These are phyloP conservation scores for Cercospora sesami DNA, from an alignment of 2,329 filamentous ascomycete genomes.

Conservation along the genomic window DNA sequence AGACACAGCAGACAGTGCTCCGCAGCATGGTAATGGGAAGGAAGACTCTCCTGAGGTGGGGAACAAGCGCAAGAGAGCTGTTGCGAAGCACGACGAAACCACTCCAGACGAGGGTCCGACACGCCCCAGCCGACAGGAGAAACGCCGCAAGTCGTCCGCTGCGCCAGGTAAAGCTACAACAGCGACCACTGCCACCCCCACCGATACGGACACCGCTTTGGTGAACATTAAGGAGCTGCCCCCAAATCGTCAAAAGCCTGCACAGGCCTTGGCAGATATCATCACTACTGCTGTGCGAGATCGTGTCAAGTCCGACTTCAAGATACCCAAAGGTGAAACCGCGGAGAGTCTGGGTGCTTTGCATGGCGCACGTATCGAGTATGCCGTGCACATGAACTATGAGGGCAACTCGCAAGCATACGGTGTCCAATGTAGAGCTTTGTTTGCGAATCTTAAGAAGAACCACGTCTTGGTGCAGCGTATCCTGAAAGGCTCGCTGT, in stretches of 20 bases:
- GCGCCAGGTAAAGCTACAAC: conserved; percentile 19
- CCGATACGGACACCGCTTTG: conserved; percentile 38
- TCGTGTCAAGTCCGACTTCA: conserved; percentile 65
- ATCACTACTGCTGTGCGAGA: conserved; percentile 66
- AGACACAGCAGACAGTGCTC: background rate
- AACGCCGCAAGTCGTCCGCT: conserved; percentile 41
- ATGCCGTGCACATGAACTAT: conserved; percentile 59
- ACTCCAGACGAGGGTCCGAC: conserved; percentile 27
- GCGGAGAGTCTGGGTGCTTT: conserved; percentile 66
- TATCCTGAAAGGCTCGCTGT: conserved; percentile 70
- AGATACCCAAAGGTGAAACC: conserved; percentile 63
- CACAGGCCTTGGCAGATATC: conserved; percentile 68
- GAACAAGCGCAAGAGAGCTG: conserved; percentile 40
- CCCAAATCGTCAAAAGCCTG: conserved; percentile 67
- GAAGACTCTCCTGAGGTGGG: conserved; percentile 18
- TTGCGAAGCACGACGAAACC: conserved; percentile 25
- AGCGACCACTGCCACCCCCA: conserved; percentile 16
- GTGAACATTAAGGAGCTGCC: conserved; percentile 55
- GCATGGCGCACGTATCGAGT: conserved; percentile 77
- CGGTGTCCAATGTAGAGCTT: conserved; percentile 67
- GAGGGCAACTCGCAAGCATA: conserved; percentile 56
- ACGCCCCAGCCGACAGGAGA: conserved; percentile 33
- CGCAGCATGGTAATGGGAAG: background rate
- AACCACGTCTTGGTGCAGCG: conserved; percentile 76
- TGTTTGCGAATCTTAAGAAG: conserved; percentile 84